phyloP scores from a whole-genome alignment of 1,284 basidiomycete species.

The Moesziomyces sp. region DNA sequence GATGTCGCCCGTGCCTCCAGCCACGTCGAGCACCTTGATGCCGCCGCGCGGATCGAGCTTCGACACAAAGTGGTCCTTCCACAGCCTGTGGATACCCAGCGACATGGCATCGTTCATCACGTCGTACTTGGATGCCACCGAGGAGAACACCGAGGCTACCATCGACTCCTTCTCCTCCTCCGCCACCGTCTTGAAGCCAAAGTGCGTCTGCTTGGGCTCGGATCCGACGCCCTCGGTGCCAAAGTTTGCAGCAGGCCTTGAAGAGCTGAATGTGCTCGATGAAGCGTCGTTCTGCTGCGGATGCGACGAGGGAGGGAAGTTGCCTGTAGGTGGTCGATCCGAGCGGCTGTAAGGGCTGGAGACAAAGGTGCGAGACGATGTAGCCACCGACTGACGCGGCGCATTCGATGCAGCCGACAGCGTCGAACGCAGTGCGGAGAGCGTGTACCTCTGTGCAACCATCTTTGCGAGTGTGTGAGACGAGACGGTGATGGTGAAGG shows the following conservation, averaged over 20 bases:
- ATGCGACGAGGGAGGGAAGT: slow-evolving; percentile 55
- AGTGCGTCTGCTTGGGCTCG: slow-evolving; percentile 74
- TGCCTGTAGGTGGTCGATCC: slow-evolving; percentile 31
- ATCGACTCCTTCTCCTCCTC: slow-evolving; percentile 77
- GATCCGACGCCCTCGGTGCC: slow-evolving; percentile 23
- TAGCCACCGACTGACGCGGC: slow-evolving; percentile 30
- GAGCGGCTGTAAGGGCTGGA: slow-evolving; percentile 40
- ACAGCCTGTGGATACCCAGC: slow-evolving; percentile 91
- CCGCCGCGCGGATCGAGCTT: slow-evolving; percentile 78
- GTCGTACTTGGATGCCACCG: slow-evolving; percentile 95
- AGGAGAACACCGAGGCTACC: slow-evolving; percentile 93
- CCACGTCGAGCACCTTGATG: slow-evolving; percentile 86
- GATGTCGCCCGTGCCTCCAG: slow-evolving; percentile 96
- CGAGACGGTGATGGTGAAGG: neutral
- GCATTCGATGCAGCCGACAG: slow-evolving; percentile 34
- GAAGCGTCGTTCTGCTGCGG: slow-evolving; percentile 17
- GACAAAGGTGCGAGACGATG: slow-evolving; percentile 36
- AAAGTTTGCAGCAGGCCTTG: slow-evolving; percentile 18
- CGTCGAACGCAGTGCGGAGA: slow-evolving; percentile 45
- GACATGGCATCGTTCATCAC: slow-evolving; percentile 99
- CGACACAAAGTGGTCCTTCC: slow-evolving; percentile 92
- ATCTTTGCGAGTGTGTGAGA: slow-evolving; percentile 5
- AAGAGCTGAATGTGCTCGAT: slow-evolving; percentile 11
- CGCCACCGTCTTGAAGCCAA: slow-evolving; percentile 88
- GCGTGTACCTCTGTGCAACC: slow-evolving; percentile 44